phyloP scores from a whole-genome alignment of 768 basidiomycete genomes.

The Cyclocybe cylindracea region DNA sequence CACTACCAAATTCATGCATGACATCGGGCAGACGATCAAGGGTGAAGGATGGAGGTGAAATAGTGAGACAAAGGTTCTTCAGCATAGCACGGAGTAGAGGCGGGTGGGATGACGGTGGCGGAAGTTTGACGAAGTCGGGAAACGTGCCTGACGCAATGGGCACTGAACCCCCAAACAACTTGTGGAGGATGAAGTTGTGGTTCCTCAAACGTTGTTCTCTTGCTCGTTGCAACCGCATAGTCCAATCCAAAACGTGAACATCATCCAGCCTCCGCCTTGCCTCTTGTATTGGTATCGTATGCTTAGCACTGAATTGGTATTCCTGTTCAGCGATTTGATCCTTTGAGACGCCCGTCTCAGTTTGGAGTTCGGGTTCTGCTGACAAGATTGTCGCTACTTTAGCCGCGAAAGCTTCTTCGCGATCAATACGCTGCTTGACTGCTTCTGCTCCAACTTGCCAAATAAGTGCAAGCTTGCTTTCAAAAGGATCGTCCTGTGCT shows the following conservation, averaged over 20 bases:
- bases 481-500: conserved; percentile 83
- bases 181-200: conserved; percentile 47
- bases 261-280: conserved; percentile 69
- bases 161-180: conserved; percentile 39
- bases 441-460: conserved; percentile 75
- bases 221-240: conserved; percentile 49
- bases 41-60: conserved; percentile 64
- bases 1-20: conserved; percentile 64
- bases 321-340: conserved; percentile 37
- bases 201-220: conserved; percentile 48
- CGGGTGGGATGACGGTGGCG: conserved; percentile 37
- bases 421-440: conserved; percentile 64
- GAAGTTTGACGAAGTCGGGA: conserved; percentile 46
- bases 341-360: conserved; percentile 11
- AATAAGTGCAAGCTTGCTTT: conserved; percentile 73
- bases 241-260: conserved; percentile 77
- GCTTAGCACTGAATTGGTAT: conserved; percentile 63
- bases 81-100: conserved; percentile 75
- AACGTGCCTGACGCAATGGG: conserved; percentile 27
- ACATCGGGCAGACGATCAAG: conserved; percentile 57
- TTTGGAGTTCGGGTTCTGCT: conserved; percentile 34
- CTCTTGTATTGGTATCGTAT: conserved; percentile 69
- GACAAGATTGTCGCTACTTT: conserved; percentile 70
- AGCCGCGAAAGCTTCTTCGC: conserved; percentile 79
- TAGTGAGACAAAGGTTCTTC: conserved; percentile 53